Conservation (phyloP, 768 basidiomycete species). For the Mycena pura region DNA sequence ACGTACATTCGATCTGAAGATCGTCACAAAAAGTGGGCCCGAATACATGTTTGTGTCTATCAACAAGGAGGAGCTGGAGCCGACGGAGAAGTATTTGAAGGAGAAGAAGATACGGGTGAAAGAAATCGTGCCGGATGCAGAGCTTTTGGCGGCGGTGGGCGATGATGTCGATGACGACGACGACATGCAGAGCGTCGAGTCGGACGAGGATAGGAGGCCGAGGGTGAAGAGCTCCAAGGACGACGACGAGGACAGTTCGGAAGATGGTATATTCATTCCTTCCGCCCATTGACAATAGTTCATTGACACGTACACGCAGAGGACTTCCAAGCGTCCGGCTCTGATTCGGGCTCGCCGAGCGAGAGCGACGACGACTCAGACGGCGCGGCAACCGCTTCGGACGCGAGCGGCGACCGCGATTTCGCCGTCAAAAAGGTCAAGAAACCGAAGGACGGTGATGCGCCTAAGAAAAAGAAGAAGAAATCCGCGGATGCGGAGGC, state of each 20-base stretch:
- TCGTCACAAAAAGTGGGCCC: slow-evolving; percentile 83
- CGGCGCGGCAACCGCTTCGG: slow-evolving; percentile 81
- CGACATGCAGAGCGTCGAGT: slow-evolving; percentile 83
- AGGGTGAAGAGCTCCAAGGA: slow-evolving; percentile 55
- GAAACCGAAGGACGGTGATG: slow-evolving; percentile 46
- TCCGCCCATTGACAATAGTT: not conserved
- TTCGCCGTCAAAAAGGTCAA: too few relatives aligned
- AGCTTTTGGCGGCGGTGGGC: slow-evolving; percentile 71
- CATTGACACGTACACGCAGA: slow-evolving; percentile 51
- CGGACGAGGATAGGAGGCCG: slow-evolving; percentile 71
- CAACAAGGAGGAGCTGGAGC: slow-evolving; percentile 93
- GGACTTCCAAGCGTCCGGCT: slow-evolving; percentile 88
- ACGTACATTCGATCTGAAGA: slow-evolving; percentile 92
- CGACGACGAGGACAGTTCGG: slow-evolving; percentile 82
- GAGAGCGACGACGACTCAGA: slow-evolving; percentile 72
- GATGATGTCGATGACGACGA: slow-evolving; percentile 80
- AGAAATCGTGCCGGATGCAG: slow-evolving; percentile 91
- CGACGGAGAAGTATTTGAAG: slow-evolving; percentile 83
- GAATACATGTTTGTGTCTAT: slow-evolving; percentile 93
- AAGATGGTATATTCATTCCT: slow-evolving; percentile 57
- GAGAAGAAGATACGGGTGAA: slow-evolving; percentile 93
- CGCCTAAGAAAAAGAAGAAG: slow-evolving; percentile 48
- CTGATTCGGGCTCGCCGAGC: slow-evolving; percentile 89
- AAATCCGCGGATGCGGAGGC: slow-evolving; percentile 36
- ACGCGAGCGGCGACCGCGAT: slow-evolving; percentile 81